phyloP scores from a whole-genome alignment of 176 grass and related monocot genomes.

The Typha latifolia region DNA sequence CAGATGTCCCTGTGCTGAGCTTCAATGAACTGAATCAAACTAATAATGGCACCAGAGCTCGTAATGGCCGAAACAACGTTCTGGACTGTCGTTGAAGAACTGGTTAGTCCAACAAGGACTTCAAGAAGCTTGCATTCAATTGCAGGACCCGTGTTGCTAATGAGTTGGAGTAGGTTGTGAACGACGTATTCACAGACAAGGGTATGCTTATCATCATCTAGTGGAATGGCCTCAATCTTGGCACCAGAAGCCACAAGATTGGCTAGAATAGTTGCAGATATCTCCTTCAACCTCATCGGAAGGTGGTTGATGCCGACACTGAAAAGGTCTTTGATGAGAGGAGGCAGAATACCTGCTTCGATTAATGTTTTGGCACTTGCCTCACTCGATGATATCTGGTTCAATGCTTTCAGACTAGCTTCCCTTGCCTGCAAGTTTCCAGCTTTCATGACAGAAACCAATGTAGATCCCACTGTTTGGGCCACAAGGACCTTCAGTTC shows the following conservation, averaged over 20 bases:
- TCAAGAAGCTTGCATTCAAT: constrained; percentile 63
- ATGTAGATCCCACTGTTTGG: constrained; percentile 37
- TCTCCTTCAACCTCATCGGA: constrained; percentile 70
- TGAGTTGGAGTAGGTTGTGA: constrained; percentile 69
- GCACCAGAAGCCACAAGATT: constrained; percentile 47
- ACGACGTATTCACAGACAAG: constrained; percentile 59
- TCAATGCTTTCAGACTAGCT: constrained; percentile 51
- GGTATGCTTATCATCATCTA: constrained; percentile 34
- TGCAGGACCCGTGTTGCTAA: constrained; percentile 63
- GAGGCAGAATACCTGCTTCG: constrained; percentile 50
- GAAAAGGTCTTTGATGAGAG: constrained; percentile 64
- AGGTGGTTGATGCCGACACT: constrained; percentile 40
- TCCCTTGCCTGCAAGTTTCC: constrained; percentile 49
- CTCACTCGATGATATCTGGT: constrained; percentile 71
- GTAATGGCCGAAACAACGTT: constrained; percentile 50
- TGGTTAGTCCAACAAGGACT: constrained; percentile 66
- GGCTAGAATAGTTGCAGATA: constrained; percentile 57
- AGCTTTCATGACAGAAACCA: constrained; percentile 47
- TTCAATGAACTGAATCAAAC: constrained; percentile 82
- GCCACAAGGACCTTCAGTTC: constrained; percentile 64
- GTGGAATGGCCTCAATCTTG: constrained; percentile 30
- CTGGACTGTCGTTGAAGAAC: constrained; percentile 28
- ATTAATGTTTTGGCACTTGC: constrained; percentile 53
- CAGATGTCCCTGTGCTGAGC: constrained; percentile 64
- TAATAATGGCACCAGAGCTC: constrained; percentile 72